Percentiles rank a stretch among this genome's conserved stretches.
Evolutionary conservation across 495 filamentous ascomycete genomes (phyloP).

Genomic region (Penicillium egyptiacum): DNA sequence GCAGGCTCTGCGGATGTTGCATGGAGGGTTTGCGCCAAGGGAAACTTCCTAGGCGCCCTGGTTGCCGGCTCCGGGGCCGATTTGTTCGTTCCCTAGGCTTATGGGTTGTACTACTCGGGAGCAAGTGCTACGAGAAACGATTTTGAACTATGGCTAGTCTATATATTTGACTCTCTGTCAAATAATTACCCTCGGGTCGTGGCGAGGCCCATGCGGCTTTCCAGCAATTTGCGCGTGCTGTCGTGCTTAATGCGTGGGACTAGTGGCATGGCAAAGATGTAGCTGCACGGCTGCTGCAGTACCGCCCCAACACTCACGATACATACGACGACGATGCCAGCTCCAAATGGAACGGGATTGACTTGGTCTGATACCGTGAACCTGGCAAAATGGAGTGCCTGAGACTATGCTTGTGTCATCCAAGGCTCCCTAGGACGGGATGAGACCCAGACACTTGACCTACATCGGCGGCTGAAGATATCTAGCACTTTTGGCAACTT

Average conservation of each 20-base stretch:
- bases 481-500: background rate
- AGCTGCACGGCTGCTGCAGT: background rate
- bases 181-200: background rate
- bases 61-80: slow-evolving; percentile 44
- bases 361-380: too few relatives aligned
- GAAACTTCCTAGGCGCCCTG: slow-evolving; percentile 54
- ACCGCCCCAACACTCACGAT: background rate
- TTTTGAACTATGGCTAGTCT: background rate
- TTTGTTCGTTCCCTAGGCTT: slow-evolving; percentile 38
- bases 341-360: background rate
- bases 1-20: slow-evolving; percentile 42
- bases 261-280: background rate
- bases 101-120: background rate
- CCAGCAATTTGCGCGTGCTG: background rate
- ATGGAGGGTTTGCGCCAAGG: slow-evolving; percentile 59
- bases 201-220: background rate
- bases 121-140: background rate
- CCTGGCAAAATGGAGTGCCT: background rate
- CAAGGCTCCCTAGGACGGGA: background rate
- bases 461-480: background rate
- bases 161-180: background rate
- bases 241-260: background rate
- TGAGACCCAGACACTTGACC: background rate
- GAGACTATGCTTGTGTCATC: background rate
- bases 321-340: background rate